These are phyloP conservation scores for Taphrina flavorubra DNA, from an alignment of 1,139 yeast species.

Conservation along the genomic window DNA sequence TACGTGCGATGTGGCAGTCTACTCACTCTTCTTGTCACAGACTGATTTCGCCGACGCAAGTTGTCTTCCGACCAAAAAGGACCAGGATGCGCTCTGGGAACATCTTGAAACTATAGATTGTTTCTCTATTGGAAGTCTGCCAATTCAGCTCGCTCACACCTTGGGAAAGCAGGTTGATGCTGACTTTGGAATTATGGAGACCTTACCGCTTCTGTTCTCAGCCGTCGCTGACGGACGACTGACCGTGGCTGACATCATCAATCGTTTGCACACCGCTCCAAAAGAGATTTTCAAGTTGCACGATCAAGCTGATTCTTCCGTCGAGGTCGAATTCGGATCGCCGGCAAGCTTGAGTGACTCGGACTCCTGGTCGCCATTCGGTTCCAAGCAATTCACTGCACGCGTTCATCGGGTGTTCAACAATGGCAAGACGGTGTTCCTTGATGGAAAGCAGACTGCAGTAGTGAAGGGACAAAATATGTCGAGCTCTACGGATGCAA, in stretches of 20 bases:
- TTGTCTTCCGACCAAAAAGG: constrained; percentile 79
- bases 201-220: constrained; percentile 77
- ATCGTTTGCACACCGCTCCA: constrained; percentile 82
- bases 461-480: constrained; percentile 41
- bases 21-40: constrained; percentile 75
- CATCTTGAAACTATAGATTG: constrained; percentile 76
- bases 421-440: constrained; percentile 76
- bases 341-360: constrained; percentile 56
- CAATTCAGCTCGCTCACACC: constrained; percentile 72
- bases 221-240: constrained; percentile 79
- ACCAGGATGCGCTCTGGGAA: constrained; percentile 83
- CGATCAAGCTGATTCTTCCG: constrained; percentile 71
- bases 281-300: constrained; percentile 80
- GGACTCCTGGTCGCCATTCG: constrained; percentile 62
- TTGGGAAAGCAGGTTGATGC: constrained; percentile 65
- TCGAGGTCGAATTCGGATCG: constrained; percentile 85
- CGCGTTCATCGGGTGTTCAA: constrained; percentile 86
- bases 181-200: constrained; percentile 79
- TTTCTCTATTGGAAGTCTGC: constrained; percentile 83
- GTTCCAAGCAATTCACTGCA: constrained; percentile 64
- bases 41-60: constrained; percentile 71
- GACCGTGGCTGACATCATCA: constrained; percentile 71
- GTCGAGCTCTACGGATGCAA: constrained; percentile 42
- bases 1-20: constrained; percentile 88
- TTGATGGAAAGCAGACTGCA: constrained; percentile 76